A percentile compares a stretch with the other conserved stretches of the same genome.
Evolutionary conservation across 83 land plant genomes (phyloP).

Genomic region (Diphasiastrum complanatum): DNA sequence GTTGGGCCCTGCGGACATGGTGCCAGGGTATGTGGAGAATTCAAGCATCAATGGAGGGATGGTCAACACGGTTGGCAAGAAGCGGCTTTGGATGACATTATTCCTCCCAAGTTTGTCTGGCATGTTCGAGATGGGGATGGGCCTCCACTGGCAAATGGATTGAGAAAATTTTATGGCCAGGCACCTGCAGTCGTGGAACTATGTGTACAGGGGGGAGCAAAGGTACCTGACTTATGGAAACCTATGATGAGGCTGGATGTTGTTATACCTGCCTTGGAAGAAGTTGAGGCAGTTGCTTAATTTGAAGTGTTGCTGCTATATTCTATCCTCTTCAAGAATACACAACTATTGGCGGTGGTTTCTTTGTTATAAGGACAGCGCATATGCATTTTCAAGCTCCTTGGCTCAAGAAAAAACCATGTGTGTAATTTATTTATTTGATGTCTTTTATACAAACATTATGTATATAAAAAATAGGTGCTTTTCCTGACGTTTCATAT

Average conservation of each 20-base stretch:
- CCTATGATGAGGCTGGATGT: slow-evolving; percentile 74
- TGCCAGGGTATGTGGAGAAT: slow-evolving; percentile 57
- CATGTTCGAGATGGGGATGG: slow-evolving; percentile 44
- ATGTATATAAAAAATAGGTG: too few species aligned
- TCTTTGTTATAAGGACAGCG: too few species aligned
- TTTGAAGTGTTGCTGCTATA: too few species aligned
- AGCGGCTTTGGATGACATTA: slow-evolving; percentile 62
- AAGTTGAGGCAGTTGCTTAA: too few species aligned
- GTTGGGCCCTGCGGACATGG: slow-evolving; percentile 76
- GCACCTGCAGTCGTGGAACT: slow-evolving; percentile 79
- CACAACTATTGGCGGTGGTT: too few species aligned
- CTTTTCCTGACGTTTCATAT: too few species aligned
- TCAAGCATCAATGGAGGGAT: slow-evolving; percentile 62
- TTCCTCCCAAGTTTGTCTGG: slow-evolving; percentile 59
- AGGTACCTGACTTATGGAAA: slow-evolving; percentile 52
- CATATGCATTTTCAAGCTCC: too few species aligned
- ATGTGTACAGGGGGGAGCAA: slow-evolving; percentile 67
- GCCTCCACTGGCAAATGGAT: slow-evolving; percentile 36
- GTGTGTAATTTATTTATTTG: too few species aligned
- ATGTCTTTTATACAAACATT: too few species aligned
- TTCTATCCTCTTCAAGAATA: too few species aligned
- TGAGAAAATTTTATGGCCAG: slow-evolving; percentile 62
- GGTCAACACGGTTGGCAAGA: slow-evolving; percentile 89
- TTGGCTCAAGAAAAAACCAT: too few species aligned
- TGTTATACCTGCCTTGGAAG: slow-evolving; percentile 39